Percentiles rank a stretch among this genome's conserved stretches.
Evolutionary conservation across 2,329 filamentous ascomycete species (phyloP).

Genomic region (Claviceps quebecensis): DNA sequence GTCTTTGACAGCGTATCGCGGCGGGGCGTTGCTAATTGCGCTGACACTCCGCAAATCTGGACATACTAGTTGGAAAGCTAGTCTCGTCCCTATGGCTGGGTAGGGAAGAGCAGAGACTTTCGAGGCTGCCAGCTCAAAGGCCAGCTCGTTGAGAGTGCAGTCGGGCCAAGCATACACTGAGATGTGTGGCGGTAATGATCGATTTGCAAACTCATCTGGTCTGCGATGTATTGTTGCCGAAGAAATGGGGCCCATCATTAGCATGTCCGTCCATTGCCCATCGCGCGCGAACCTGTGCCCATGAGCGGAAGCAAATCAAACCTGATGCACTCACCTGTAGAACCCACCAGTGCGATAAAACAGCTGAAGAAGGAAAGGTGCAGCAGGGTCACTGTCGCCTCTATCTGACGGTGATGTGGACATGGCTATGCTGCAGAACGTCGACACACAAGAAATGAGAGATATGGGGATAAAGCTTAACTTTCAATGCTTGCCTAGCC

Average conservation of each 20-base stretch:
- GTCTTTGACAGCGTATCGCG: conserved; percentile 61
- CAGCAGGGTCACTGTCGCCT: conserved; percentile 50
- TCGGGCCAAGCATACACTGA: conserved; percentile 77
- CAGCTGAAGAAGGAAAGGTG: conserved; percentile 73
- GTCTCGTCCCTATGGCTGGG: conserved; percentile 64
- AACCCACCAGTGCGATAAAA: conserved; percentile 67
- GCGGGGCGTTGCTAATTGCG: conserved; percentile 17
- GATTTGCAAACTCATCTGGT: conserved; percentile 53
- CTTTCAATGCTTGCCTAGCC: not conserved
- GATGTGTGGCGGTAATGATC: conserved; percentile 49
- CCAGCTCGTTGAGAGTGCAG: conserved; percentile 70
- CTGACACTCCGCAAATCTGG: conserved; percentile 46
- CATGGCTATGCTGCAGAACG: conserved; percentile 6
- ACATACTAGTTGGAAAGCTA: conserved; percentile 80
- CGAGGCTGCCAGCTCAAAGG: conserved; percentile 57
- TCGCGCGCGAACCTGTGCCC: not conserved
- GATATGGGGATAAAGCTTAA: too few species aligned
- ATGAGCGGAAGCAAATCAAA: not conserved
- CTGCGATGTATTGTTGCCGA: conserved; percentile 23
- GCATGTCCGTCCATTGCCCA: not conserved
- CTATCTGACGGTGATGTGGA: conserved; percentile 20
- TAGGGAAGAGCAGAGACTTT: conserved; percentile 53
- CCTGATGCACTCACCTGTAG: conserved; percentile 39
- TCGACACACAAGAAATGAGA: not conserved
- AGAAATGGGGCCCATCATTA: not conserved